Conservation (phyloP, 1,284 basidiomycete species). For the Neonothopanus nambi region DNA sequence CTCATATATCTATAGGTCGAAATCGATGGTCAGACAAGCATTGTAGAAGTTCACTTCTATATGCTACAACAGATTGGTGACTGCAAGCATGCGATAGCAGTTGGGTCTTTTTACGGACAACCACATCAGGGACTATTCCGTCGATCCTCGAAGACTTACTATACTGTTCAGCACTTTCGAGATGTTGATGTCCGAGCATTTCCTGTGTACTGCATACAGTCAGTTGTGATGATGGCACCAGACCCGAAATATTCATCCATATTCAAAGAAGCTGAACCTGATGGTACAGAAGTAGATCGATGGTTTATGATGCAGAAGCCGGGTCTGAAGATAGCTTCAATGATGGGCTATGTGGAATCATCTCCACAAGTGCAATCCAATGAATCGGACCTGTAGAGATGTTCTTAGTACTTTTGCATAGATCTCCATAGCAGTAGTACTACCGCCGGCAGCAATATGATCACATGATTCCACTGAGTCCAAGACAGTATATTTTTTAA, state of each 20-base stretch:
- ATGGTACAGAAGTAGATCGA: conserved; percentile 3
- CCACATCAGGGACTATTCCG: conserved; percentile 7
- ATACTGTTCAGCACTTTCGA: conserved; percentile 7
- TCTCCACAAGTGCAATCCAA: no score
- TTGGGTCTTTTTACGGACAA: conserved; percentile 14
- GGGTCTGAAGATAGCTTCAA: conserved; percentile 6
- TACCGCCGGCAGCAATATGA: no score
- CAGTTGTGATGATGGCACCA: conserved; percentile 18
- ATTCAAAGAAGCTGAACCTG: not conserved
- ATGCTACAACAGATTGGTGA: not conserved
- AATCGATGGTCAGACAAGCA: not conserved
- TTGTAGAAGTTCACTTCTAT: conserved; percentile 17
- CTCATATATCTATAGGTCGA: conserved; percentile 4
- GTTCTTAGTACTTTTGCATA: no score
- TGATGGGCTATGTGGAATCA: no score
- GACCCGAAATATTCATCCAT: conserved; percentile 10
- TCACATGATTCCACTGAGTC: no score
- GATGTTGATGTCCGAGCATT: conserved; percentile 14
- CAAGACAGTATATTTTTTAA: no score
- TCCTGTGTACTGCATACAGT: conserved; percentile 6
- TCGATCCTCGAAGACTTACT: conserved; percentile 13
- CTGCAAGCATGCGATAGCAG: conserved; percentile 3
- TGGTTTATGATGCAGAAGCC: conserved; percentile 16
- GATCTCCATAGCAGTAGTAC: no score
- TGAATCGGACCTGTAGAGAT: no score